These are phyloP conservation scores for Trichosanthes cucumerina DNA, from an alignment of 306 rosid genomes.

Conservation along the genomic window DNA sequence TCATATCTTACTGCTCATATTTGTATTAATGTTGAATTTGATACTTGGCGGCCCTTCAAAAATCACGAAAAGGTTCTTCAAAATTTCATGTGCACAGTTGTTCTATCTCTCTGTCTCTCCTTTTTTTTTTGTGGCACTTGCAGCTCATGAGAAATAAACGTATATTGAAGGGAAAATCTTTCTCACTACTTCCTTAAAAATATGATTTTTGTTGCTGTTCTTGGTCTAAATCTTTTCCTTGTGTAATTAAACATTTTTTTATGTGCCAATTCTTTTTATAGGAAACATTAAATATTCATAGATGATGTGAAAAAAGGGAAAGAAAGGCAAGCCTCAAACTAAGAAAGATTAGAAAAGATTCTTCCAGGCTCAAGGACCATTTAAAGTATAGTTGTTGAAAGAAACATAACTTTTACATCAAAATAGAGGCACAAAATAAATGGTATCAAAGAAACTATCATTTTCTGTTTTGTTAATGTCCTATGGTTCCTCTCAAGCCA, in stretches of 20 bases:
- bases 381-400: neutral
- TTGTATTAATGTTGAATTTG: neutral
- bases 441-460: neutral
- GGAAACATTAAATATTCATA: neutral
- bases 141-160: neutral
- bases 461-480: neutral
- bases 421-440: neutral
- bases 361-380: neutral
- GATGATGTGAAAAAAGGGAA: neutral
- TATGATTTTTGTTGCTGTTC: neutral
- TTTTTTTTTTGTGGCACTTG: neutral
- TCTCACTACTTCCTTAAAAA: neutral
- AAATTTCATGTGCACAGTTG: neutral
- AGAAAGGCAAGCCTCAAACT: neutral
- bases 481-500: neutral
- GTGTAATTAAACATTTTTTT: neutral
- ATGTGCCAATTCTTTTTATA: neutral
- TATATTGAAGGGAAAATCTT: neutral
- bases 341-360: neutral
- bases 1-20: neutral
- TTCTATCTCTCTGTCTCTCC: neutral
- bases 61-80: neutral
- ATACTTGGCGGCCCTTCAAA: neutral
- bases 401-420: neutral
- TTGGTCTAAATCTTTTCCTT: neutral